Evolutionary conservation across 2,329 filamentous ascomycete species (phyloP).

Genomic region (Pseudogymnoascus sp.): DNA sequence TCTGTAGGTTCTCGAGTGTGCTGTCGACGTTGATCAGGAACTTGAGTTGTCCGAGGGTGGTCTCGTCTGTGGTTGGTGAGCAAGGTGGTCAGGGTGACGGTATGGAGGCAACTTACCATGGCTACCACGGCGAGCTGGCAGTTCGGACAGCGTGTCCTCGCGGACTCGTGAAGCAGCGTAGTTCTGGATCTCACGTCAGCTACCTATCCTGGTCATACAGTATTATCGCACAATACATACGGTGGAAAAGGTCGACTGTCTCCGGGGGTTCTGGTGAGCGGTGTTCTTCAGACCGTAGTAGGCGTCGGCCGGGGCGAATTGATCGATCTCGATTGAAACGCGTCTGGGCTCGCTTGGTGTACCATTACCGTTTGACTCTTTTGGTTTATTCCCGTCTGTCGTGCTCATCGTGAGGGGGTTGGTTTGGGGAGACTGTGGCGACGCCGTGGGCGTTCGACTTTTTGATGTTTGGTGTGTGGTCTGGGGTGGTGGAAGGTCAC

Average conservation of each 20-base stretch:
- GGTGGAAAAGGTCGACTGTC: conserved; percentile 27
- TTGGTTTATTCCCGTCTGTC: neutral
- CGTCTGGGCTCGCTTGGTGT: conserved; percentile 6
- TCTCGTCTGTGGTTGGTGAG: conserved; percentile 55
- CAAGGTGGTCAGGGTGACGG: conserved; percentile 9
- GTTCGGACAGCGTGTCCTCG: conserved; percentile 9
- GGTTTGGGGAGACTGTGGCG: neutral
- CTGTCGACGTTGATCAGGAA: conserved; percentile 83
- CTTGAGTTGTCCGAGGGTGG: conserved; percentile 59
- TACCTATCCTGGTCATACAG: conserved; percentile 19
- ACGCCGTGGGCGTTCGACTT: neutral
- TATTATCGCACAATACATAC: conserved; percentile 16
- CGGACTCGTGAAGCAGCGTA: conserved; percentile 14
- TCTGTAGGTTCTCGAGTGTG: conserved; percentile 70
- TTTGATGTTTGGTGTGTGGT: neutral
- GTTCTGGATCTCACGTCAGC: conserved; percentile 17
- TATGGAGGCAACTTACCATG: conserved; percentile 23
- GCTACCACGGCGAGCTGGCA: conserved; percentile 25
- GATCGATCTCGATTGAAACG: conserved; percentile 24
- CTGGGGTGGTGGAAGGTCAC: neutral
- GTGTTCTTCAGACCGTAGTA: conserved; percentile 25
- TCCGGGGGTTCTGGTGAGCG: conserved; percentile 22
- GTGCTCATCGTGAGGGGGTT: conserved; percentile 1
- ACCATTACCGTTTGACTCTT: neutral
- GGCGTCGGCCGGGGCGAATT: conserved; percentile 25